Evolutionary conservation across 495 filamentous ascomycete genomes (phyloP), one percentile per base, ranked within the genome.

Genomic region (Parathielavia hyrcaniae): DNA sequence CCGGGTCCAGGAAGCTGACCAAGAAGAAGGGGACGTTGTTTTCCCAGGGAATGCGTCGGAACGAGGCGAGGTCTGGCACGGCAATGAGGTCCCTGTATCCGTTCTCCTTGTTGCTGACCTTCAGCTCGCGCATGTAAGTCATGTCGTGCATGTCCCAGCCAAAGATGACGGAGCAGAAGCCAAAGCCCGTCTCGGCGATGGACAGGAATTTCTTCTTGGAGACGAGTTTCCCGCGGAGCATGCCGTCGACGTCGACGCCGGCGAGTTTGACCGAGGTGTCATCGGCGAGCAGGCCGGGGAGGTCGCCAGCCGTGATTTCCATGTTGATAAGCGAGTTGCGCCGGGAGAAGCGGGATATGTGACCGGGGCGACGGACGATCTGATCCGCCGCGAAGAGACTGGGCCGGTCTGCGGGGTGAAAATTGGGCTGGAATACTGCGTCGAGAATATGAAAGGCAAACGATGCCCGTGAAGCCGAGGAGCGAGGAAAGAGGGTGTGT

Each of bases 91-190:
- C 93, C 47, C 87, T 80, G 68, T 96, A 97, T 34, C 93, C 93
- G 65, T 96, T 98, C 61, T 90, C 85, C 68, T 88, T 86, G 71
- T 96, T 97, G 74, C 88, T 91, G 68, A 97, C 86, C 63, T 82
- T 81, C 49, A 97, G 81, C 72, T 97, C 91, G 54, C 79, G 76
- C 67, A 83, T 84, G 65, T 98, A 97, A 9, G 89, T 93, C 68
- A 80, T 78, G 65, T 98, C 93, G 72, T 97, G 92, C 89, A 96
- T 96, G 63, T 98, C 93, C 92, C 92, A 97, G 65, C 91, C 93
- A 64, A 96, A 97, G 38, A 98, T 82, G 54, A 97, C 90, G 4
- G 88, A 92, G 77, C 93, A 98, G 78, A 97, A 98, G 19, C 93
- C 93, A 64, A 98, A 98, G 47, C 93, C 93, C 43, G 84, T 80